Percentiles rank a stretch among this genome's conserved stretches.
Evolutionary conservation across 163 green algal genomes (phyloP).

Genomic region (Coccomyxa subellipsoidea): DNA sequence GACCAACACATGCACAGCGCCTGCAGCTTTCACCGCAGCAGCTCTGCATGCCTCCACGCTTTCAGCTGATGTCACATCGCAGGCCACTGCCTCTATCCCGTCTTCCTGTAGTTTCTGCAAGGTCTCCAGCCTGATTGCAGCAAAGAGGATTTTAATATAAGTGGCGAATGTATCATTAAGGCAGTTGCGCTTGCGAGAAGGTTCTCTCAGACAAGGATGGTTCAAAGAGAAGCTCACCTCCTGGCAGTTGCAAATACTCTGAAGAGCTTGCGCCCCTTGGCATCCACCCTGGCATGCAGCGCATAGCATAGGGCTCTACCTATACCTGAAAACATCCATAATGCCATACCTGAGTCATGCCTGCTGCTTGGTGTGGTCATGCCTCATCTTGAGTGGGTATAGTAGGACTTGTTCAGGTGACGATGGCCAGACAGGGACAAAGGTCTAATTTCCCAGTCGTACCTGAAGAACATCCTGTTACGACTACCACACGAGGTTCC

Average conservation of each 20-base stretch:
- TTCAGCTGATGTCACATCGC: background rate
- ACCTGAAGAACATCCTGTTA: conserved; percentile 2
- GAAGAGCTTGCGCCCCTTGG: background rate
- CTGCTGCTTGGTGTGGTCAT: too few species aligned
- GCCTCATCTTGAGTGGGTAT: too few species aligned
- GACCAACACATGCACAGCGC: conserved; percentile 6
- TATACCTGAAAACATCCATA: background rate
- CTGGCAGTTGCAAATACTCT: background rate
- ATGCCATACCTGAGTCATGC: background rate
- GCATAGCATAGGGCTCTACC: background rate
- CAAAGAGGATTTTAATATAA: too few species aligned
- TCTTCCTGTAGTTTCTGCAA: background rate
- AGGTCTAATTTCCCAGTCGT: background rate
- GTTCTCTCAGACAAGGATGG: background rate
- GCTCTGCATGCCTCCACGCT: background rate
- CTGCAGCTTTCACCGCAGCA: background rate
- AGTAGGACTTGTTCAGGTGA: too few species aligned
- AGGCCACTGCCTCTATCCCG: background rate
- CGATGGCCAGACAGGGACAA: too few species aligned
- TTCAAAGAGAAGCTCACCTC: background rate
- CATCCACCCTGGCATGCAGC: background rate
- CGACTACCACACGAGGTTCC: background rate
- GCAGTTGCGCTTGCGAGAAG: too few species aligned
- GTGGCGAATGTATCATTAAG: too few species aligned
- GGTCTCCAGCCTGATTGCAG: background rate